phyloP scores from a whole-genome alignment of 352 stramenopile genomes.

The Phytophthora uliginosa region DNA sequence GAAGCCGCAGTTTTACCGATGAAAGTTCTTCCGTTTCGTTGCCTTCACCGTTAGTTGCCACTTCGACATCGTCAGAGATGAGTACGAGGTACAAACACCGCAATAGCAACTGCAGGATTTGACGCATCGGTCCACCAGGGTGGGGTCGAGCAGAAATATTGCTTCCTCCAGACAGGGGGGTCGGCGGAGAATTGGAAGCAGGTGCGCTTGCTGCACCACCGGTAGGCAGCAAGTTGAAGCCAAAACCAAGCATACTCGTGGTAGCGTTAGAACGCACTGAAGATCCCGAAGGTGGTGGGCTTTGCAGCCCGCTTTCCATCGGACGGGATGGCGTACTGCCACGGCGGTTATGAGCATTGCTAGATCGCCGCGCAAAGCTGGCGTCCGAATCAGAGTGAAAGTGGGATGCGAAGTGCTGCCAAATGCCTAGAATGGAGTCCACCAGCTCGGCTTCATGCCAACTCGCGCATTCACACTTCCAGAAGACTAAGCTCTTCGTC shows the following conservation, averaged over 20 bases:
- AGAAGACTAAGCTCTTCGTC: conserved; percentile 63
- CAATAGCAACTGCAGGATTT: conserved; percentile 82
- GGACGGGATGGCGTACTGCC: conserved; percentile 29
- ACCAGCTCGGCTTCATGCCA: conserved; percentile 83
- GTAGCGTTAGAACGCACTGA: conserved; percentile 35
- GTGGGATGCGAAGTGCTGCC: conserved; percentile 81
- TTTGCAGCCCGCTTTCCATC: conserved; percentile 51
- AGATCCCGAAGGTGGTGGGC: conserved; percentile 48
- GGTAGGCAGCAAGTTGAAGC: conserved; percentile 65
- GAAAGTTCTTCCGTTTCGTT: conserved; percentile 40
- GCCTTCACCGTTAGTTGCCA: conserved; percentile 27
- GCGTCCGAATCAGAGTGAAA: conserved; percentile 83
- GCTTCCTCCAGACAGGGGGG: conserved; percentile 29
- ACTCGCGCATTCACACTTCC: conserved; percentile 81
- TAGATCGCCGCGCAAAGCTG: conserved; percentile 75
- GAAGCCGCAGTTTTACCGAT: conserved; percentile 48
- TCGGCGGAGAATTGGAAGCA: conserved; percentile 22
- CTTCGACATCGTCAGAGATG: conserved; percentile 54
- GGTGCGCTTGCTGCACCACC: conserved; percentile 20
- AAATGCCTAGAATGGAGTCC: conserved; percentile 79
- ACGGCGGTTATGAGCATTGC: conserved; percentile 48
- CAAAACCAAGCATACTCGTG: conserved; percentile 58
- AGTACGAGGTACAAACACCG: conserved; percentile 81
- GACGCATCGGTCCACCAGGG: conserved; percentile 83
- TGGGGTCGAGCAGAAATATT: conserved; percentile 74